Evolutionary conservation across 306 rosid genomes (phyloP).

Genomic region (Begonia fuchsioides): DNA sequence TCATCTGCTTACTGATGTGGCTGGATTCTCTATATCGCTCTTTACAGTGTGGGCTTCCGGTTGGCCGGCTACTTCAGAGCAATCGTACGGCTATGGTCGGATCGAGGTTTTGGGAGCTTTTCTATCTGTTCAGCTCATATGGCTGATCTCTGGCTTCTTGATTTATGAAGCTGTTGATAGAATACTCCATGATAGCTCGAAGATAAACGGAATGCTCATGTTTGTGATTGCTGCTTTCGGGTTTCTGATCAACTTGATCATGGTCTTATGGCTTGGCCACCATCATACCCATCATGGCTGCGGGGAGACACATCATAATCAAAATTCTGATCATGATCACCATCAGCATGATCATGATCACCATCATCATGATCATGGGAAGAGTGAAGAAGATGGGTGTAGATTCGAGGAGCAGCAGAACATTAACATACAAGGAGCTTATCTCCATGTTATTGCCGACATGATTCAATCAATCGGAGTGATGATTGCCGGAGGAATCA

Average conservation of each 20-base stretch:
- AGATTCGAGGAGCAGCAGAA: constrained; percentile 29
- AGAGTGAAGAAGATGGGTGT: constrained; percentile 30
- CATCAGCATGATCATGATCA: no score
- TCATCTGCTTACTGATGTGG: constrained; percentile 75
- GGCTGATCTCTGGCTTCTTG: constrained; percentile 68
- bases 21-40: constrained; percentile 66
- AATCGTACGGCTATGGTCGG: constrained; percentile 70
- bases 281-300: constrained; percentile 10
- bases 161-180: constrained; percentile 62
- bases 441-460: constrained; percentile 77
- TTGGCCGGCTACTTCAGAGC: constrained; percentile 67
- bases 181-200: constrained; percentile 21
- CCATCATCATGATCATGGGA: constrained; percentile 8
- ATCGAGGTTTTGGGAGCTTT: constrained; percentile 91
- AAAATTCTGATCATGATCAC: background rate
- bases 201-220: constrained; percentile 72
- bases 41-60: constrained; percentile 78
- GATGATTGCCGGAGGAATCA: constrained; percentile 77
- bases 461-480: constrained; percentile 91
- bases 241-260: constrained; percentile 46
- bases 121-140: constrained; percentile 69
- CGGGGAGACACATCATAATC: constrained; percentile 4
- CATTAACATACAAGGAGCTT: constrained; percentile 88
- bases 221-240: constrained; percentile 76
- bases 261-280: constrained; percentile 90